Evolutionary conservation across 768 basidiomycete species (phyloP).

Genomic region (Lactarius sanguifluus): DNA sequence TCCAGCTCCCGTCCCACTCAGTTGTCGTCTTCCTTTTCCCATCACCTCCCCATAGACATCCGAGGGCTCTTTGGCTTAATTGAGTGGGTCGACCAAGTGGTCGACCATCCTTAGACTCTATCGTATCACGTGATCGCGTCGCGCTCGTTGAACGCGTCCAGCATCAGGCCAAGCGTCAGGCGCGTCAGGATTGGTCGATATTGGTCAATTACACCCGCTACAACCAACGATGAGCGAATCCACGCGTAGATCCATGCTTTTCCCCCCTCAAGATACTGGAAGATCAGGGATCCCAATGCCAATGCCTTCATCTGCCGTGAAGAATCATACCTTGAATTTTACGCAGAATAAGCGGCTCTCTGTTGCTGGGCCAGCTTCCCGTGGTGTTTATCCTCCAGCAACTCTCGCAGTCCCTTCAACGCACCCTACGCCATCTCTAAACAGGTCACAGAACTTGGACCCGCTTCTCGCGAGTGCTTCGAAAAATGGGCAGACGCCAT

Average conservation of each 20-base stretch:
- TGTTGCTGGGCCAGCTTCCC: slow-evolving; percentile 70
- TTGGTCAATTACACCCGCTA: background rate
- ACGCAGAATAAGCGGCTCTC: slow-evolving; percentile 60
- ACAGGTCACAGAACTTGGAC: slow-evolving; percentile 67
- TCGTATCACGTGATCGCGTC: slow-evolving; percentile 21
- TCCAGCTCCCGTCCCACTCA: too few species aligned
- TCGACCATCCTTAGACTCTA: too few species aligned
- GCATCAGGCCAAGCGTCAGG: background rate
- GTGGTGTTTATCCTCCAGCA: slow-evolving; percentile 49
- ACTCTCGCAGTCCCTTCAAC: slow-evolving; percentile 36
- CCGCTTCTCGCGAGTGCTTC: slow-evolving; percentile 67
- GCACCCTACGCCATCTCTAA: slow-evolving; percentile 67
- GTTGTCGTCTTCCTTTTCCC: too few species aligned
- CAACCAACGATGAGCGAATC: slow-evolving; percentile 17
- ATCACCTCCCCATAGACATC: too few species aligned
- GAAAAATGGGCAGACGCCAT: slow-evolving; percentile 73
- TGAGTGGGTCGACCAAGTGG: too few species aligned
- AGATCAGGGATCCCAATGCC: slow-evolving; percentile 73
- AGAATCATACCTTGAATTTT: slow-evolving; percentile 48
- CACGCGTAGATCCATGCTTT: slow-evolving; percentile 2
- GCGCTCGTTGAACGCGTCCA: slow-evolving; percentile 8
- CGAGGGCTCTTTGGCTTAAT: too few species aligned
- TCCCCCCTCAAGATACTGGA: slow-evolving; percentile 34
- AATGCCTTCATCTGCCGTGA: slow-evolving; percentile 54
- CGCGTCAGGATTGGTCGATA: background rate